Evolutionary conservation across 164 flowering plant genomes (phyloP), one percentile per base, ranked within the genome.

Genomic region (Liquidambar formosana): DNA sequence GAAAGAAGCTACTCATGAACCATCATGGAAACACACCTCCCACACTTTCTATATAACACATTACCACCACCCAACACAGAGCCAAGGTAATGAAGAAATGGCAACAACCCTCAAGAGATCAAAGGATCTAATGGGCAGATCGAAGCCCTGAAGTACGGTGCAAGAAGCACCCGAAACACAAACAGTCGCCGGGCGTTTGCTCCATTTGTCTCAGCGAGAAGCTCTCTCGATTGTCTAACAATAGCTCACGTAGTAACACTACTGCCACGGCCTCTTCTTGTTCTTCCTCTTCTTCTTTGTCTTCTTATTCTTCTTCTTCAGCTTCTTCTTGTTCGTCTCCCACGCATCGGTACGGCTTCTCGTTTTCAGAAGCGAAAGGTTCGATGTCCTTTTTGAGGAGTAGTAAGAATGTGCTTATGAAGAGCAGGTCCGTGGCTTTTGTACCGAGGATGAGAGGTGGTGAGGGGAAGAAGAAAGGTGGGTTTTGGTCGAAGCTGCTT

Each of bases 91-190:
- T n/a, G n/a, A n/a, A n/a, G n/a, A 38, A 61, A 64, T 52, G 67
- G 58, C 26, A 21, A n/a, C 44, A 21, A 28, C 12, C 54, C 48
- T 45, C 10, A 62, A 46, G 26, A 62, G 43, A 66, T 5, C 33
- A 19, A 27, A 77, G n/a, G 27, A 43, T n/a, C n/a, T n/a, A n/a
- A n/a, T n/a, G n/a, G n/a, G n/a, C n/a, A n/a, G n/a, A n/a, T n/a
- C n/a, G n/a, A n/a, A n/a, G n/a, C 62, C 18, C 57, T 1, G 68
- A 25, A 1, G 57, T 21, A 0, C 28, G n/a, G 10, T 84, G 88
- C 82, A 76, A 69, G 69, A 80, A 72, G 60, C 88, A 84, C 73
- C 80, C 85, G 3, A 84, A 80, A 28, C 88, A 82, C 74, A 67
- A 23, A 14, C 85, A 82, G 65, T 75, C 85, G 0, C 81, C 84